These are phyloP conservation scores for Schizonepeta tenuifolia DNA, from an alignment of 257 asterid species.

Conservation along the genomic window DNA sequence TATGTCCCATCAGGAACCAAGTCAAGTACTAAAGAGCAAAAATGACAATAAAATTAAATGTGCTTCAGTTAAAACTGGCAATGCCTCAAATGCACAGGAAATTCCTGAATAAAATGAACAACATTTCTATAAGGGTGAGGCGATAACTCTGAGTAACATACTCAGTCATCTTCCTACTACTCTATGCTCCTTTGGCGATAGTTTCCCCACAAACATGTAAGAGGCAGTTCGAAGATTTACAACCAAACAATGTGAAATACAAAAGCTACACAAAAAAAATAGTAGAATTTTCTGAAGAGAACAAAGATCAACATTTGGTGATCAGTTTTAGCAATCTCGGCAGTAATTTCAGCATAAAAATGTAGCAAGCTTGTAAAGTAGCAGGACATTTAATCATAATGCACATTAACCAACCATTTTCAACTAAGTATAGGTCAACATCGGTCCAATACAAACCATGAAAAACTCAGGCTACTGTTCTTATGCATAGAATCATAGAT, in stretches of 20 bases:
- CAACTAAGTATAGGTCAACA: background rate
- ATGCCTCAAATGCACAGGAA: background rate
- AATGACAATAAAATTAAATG: background rate
- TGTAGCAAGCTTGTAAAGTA: background rate
- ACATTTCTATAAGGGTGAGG: background rate
- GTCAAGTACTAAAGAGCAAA: background rate
- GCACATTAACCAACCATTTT: background rate
- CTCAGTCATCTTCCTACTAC: background rate
- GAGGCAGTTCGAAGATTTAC: background rate
- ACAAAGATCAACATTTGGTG: background rate
- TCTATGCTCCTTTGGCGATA: background rate
- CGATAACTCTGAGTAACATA: background rate
- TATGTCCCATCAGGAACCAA: background rate
- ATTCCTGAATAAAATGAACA: background rate
- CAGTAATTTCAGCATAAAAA: background rate
- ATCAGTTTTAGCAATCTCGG: background rate
- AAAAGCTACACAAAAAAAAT: background rate
- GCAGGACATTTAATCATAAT: background rate
- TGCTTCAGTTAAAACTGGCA: background rate
- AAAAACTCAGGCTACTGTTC: background rate
- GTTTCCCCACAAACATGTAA: background rate
- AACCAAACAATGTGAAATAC: background rate
- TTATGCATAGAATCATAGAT: background rate
- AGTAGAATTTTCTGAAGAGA: background rate
- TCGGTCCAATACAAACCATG: background rate